Conservation (phyloP, 208 protist genomes). For the Leptomonas seymouri region DNA sequence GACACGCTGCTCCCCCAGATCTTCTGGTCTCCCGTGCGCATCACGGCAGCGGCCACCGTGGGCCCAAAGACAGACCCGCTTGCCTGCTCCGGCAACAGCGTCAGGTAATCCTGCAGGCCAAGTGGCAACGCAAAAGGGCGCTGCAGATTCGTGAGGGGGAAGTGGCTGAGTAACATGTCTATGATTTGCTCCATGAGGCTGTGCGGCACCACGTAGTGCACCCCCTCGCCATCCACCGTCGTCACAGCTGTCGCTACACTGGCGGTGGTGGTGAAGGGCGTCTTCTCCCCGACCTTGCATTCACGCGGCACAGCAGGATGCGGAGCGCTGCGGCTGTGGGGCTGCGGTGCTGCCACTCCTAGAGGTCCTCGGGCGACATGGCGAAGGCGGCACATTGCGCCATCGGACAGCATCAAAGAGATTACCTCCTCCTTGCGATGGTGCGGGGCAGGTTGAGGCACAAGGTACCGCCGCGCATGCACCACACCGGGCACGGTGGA, state of each 20-base stretch:
- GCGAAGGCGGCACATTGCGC: constrained; percentile 48
- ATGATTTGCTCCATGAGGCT: constrained; percentile 73
- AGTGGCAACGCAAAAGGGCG: constrained; percentile 76
- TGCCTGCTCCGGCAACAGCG: constrained; percentile 65
- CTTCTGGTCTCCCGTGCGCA: constrained; percentile 14
- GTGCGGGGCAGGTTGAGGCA: constrained; percentile 27
- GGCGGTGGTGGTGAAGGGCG: not conserved
- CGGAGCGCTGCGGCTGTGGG: not conserved
- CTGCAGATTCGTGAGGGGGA: constrained; percentile 64
- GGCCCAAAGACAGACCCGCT: constrained; percentile 15
- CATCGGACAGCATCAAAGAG: constrained; percentile 64
- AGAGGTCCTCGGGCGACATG: constrained; percentile 4
- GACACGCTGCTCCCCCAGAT: constrained; percentile 6
- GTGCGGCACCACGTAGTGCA: constrained; percentile 36
- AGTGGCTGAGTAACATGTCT: constrained; percentile 55
- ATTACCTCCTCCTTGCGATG: constrained; percentile 57
- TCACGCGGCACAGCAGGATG: not conserved
- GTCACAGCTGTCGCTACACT: not conserved
- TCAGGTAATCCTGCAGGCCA: constrained; percentile 61
- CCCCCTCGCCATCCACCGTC: not conserved
- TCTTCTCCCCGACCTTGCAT: not conserved
- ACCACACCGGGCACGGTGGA: constrained; percentile 18
- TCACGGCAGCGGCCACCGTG: constrained; percentile 22
- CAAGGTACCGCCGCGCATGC: constrained; percentile 23
- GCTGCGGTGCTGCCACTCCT: not conserved